Percentiles rank a stretch among this genome's conserved stretches.
phyloP scores from a whole-genome alignment of 192 early-diverging fungal genomes.

The Diversispora eburnea region DNA sequence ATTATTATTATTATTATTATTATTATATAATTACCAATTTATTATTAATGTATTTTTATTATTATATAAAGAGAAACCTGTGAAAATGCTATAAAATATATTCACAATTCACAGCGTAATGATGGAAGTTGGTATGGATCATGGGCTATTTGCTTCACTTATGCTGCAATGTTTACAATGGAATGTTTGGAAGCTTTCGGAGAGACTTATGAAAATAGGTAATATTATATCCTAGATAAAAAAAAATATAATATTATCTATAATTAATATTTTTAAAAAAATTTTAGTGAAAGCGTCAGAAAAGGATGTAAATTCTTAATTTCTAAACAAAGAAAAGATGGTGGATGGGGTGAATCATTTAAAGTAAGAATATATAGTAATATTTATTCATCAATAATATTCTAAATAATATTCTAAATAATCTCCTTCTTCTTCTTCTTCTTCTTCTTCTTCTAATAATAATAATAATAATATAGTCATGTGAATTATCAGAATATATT shows the following conservation, averaged over 20 bases:
- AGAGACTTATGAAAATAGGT: conserved; percentile 76
- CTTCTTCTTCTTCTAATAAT: background rate
- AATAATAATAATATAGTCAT: conserved; percentile 49
- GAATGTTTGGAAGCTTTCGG: conserved; percentile 81
- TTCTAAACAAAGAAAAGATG: conserved; percentile 82
- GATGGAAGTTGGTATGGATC: conserved; percentile 94
- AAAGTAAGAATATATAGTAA: conserved; percentile 45
- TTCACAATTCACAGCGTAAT: conserved; percentile 62
- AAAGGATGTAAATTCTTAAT: conserved; percentile 89
- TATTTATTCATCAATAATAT: background rate
- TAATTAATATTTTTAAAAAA: background rate
- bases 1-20: background rate
- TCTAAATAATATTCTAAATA: conserved; percentile 22
- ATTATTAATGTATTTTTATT: conserved; percentile 1
- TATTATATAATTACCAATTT: background rate
- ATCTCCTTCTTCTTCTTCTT: background rate
- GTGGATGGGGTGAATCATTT: conserved; percentile 98
- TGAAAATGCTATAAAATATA: conserved; percentile 67
- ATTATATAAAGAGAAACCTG: conserved; percentile 23
- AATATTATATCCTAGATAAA: conserved; percentile 18
- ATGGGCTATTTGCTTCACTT: conserved; percentile 98
- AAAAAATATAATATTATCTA: conserved; percentile 1
- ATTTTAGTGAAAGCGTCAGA: conserved; percentile 49
- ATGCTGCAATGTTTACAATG: conserved; percentile 90
- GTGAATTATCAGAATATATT: conserved; percentile 62